These are phyloP conservation scores for Beauveria sp. DNA, from an alignment of 2,329 filamentous ascomycete species.

Conservation along the genomic window DNA sequence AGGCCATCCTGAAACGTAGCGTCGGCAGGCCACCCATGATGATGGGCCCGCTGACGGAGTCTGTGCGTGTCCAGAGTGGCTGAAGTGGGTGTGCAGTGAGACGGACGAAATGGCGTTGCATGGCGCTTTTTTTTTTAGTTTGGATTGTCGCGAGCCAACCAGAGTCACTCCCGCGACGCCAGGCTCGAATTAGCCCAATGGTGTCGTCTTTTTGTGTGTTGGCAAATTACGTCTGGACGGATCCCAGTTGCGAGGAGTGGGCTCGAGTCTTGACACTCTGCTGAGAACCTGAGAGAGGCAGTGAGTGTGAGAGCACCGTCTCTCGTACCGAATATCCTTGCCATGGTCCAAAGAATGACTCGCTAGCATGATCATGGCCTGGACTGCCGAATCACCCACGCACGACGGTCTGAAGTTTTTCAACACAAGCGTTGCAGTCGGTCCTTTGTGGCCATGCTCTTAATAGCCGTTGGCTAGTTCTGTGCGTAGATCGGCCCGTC, in stretches of 20 bases:
- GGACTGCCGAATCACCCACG: neutral
- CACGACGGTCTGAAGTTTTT: neutral
- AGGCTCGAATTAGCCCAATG: neutral
- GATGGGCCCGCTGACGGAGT: slow-evolving; percentile 13
- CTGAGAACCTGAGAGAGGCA: neutral
- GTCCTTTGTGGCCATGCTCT: neutral
- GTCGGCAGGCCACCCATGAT: slow-evolving; percentile 9
- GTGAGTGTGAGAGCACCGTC: too few relatives aligned
- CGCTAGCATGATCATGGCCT: neutral
- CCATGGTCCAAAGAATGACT: neutral
- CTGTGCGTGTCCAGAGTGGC: neutral
- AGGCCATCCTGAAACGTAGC: slow-evolving; percentile 22
- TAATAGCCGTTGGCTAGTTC: neutral
- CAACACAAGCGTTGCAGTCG: neutral
- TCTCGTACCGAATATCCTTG: neutral
- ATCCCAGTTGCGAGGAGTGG: neutral
- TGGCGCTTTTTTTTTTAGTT: slow-evolving; percentile 3
- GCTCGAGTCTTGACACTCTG: neutral
- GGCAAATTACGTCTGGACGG: neutral
- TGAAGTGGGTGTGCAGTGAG: slow-evolving; percentile 3
- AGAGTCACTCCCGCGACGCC: neutral
- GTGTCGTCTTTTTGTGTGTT: neutral
- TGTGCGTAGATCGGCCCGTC: neutral
- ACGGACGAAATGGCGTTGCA: slow-evolving; percentile 1
- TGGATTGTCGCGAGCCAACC: slow-evolving; percentile 4